Evolutionary conservation across 2,329 filamentous ascomycete genomes (phyloP).

Genomic region (Colletotrichum incanum): DNA sequence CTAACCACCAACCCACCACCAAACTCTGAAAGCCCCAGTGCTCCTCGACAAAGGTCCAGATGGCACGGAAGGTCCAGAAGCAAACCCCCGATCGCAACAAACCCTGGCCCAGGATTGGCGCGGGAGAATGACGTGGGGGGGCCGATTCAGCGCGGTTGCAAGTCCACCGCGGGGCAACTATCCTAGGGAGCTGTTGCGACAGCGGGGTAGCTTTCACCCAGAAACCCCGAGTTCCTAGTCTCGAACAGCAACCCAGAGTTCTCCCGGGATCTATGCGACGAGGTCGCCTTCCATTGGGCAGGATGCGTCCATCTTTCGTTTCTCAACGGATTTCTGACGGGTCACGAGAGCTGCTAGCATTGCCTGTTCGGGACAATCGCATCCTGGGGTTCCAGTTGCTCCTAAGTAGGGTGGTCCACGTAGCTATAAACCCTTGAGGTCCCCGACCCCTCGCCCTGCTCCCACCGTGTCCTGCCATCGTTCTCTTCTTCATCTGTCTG

Average conservation of each 20-base stretch:
- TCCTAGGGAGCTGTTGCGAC: constrained; percentile 17
- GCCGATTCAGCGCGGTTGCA: constrained; percentile 22
- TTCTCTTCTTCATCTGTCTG: not conserved
- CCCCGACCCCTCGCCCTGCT: not conserved
- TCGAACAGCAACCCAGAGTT: not conserved
- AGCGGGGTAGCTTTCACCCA: constrained; percentile 38
- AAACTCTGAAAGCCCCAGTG: not conserved
- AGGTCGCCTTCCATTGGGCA: constrained; percentile 33
- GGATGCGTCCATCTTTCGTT: constrained; percentile 6
- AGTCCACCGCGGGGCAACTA: constrained; percentile 36
- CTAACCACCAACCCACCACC: too few relatives aligned
- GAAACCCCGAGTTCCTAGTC: not conserved
- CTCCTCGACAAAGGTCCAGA: not conserved
- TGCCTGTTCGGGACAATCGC: constrained; percentile 15
- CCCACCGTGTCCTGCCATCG: not conserved
- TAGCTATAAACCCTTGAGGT: constrained; percentile 20
- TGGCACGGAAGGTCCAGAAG: constrained; percentile 5
- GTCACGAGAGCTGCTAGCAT: constrained; percentile 33
- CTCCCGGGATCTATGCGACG: constrained; percentile 19
- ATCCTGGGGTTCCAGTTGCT: constrained; percentile 14
- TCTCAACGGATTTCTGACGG: constrained; percentile 26
- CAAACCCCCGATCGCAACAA: constrained; percentile 6
- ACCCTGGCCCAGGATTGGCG: constrained; percentile 36
- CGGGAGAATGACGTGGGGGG: constrained; percentile 41
- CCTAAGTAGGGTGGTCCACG: not conserved